A percentile compares a stretch with the other conserved stretches of the same genome.
Evolutionary conservation across 225 moss, liverwort and hornwort species (phyloP).

Genomic region (Thuidium tamariscinum): DNA sequence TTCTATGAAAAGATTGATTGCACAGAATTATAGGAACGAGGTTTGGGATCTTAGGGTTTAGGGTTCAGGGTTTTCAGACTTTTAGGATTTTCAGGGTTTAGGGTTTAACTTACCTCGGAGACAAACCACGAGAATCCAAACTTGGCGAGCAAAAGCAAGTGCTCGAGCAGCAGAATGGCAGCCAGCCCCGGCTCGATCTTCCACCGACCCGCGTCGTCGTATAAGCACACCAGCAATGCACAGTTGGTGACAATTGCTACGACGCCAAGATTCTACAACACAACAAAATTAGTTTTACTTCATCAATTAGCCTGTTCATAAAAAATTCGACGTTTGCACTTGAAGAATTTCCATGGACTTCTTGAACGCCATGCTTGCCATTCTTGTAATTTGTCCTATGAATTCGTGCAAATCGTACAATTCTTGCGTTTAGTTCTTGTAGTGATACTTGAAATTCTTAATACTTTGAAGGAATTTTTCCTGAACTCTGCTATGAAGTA

Average conservation of each 20-base stretch:
- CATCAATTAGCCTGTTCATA: neutral
- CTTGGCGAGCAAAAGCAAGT: constrained; percentile 65
- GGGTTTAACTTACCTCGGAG: constrained; percentile 38
- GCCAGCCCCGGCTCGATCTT: constrained; percentile 85
- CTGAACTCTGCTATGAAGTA: neutral
- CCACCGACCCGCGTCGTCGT: constrained; percentile 79
- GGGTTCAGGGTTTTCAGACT: too few species aligned
- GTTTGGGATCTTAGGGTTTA: neutral
- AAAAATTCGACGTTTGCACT: neutral
- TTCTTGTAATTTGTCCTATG: too few species aligned
- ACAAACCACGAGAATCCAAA: constrained; percentile 98
- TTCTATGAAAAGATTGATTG: too few species aligned
- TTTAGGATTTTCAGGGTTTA: too few species aligned
- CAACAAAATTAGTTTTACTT: neutral
- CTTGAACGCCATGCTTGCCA: neutral
- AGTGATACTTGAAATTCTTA: neutral
- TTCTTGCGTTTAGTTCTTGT: neutral
- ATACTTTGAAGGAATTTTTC: neutral
- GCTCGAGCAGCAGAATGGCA: constrained; percentile 80
- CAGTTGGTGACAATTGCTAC: constrained; percentile 90
- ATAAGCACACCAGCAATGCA: constrained; percentile 72
- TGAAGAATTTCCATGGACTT: too few species aligned
- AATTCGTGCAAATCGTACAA: neutral
- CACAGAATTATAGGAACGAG: neutral
- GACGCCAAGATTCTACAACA: constrained; percentile 62